Evolutionary conservation across 371 early-diverging fungal genomes (phyloP), one percentile per base, ranked within the genome.

Genomic region (Mortierella sp.): DNA sequence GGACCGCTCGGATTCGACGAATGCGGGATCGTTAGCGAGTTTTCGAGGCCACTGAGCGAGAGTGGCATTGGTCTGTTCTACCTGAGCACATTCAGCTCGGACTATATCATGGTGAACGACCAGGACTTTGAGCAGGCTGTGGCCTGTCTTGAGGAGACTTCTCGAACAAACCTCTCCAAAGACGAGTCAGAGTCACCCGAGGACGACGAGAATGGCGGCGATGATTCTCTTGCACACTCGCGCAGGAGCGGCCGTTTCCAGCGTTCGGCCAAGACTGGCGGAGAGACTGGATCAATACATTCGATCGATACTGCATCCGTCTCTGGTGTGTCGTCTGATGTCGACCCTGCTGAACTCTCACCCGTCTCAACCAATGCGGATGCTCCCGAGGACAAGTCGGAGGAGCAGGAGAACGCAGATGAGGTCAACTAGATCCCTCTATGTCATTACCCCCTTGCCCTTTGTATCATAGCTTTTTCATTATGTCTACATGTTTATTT

Each of bases 1-100:
- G 82, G 82, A 11, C 82, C 82, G 13, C 67, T 81, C 10, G 82
- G 82, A 40, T 81, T 81, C 45, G 74, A 81, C 48, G 82, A 83
- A 22, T 83, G 83, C 37, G 83, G 79, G 3, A 75, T 78, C 31
- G 83, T 82, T 10, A 74, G 74, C 26, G 79, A 74, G 43, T 82
- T 78, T 61, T 74, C 82, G n/a, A 24, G 74, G 55, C 82, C 82
- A 2, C 31, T 81, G 68, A 77, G 68, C 24, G 77, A 81, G 13
- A 66, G 44, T 24, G 74, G 71, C 5, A 81, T 81, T 40, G 66
- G 71, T 14, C 41, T 81, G 19, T 81, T 81, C 34, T 81, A 81
- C 63, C 53, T 81, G 64, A 77, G 77, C 64, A 81, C 82, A 19
- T 81, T 81, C 74, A 73, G 39, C 50, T 81, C 82, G 22, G 82